Base-by-base conservation (phyloP, 169 alveolate species). In the Cryptosporidium viatorum region DNA sequence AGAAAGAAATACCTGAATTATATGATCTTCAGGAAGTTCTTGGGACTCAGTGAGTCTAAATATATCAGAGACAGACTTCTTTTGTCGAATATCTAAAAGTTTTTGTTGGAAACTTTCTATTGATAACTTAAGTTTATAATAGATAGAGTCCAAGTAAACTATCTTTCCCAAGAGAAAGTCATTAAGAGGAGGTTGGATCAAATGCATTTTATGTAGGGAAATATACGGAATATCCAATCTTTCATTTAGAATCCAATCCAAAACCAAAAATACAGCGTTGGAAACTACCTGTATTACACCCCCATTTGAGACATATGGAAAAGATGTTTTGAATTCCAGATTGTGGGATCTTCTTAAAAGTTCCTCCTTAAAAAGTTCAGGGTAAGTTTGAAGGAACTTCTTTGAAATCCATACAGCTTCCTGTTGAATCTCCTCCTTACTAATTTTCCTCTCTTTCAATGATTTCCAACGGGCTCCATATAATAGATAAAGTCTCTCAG, bases 121-220 rank as follows among this genome's bases (percentile, higher is more conserved):
- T 3, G 89, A 80, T n/a, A 65, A 14, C 80, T 80, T 80, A 8
- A 80, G 59, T 26, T 80, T 80, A 33, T 62, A 59, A 18, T 80
- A 80, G 4, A 80, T 48, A 35, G 89, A 80, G 29, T 80, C 89
- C 26, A 62, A 39, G 8, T 39, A 80, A 14, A 80, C 68, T 10
- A 80, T 80, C 48, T 80, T 80, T 31, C 89, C 89, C 18, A 80
- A 37, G 1, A 80, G 52, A 80, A 80, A 80, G 18, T 80, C 89
- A 80, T 80, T 80, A 18, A 80, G 75, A 21, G 89, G 89, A 35
- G 89, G 89, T 31, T 65, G 74, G 31, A 80, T 52, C 12, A 80
- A 31, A 48, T 80, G 75, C 45, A 80, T 60, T 50, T 65, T 80
- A 48, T 80, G 89, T 8, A 41, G 26, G 48, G 41, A 80, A 23